Evolutionary conservation across 2,329 filamentous ascomycete species (phyloP).

Genomic region (Trichophyton schoenleinii): DNA sequence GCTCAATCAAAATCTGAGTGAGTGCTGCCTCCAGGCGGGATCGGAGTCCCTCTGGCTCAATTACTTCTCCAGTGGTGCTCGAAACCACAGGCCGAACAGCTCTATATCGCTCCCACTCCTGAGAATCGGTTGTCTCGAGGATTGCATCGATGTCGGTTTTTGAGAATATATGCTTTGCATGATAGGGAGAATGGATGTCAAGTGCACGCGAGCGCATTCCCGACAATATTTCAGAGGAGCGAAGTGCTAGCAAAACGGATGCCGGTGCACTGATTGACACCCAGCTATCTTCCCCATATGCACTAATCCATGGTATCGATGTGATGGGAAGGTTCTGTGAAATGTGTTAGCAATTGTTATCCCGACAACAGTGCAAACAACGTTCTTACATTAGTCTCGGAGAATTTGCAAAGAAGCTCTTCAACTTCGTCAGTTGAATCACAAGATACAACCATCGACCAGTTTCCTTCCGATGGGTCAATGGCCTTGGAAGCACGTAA

Average conservation of each 20-base stretch:
- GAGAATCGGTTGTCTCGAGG: background rate
- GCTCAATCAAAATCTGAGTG: background rate
- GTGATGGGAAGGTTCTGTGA: background rate
- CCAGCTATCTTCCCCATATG: background rate
- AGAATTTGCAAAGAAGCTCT: background rate
- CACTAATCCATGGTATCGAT: background rate
- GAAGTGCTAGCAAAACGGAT: background rate
- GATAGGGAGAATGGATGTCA: background rate
- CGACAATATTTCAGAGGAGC: background rate
- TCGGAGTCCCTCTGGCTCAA: background rate
- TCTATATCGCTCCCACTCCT: background rate
- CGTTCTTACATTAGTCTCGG: background rate
- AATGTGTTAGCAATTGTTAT: background rate
- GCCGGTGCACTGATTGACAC: background rate
- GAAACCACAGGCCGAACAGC: background rate
- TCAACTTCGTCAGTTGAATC: background rate
- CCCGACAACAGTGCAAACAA: too few species aligned
- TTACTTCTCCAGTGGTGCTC: background rate
- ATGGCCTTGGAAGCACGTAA: background rate
- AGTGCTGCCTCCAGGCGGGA: background rate
- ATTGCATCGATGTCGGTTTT: background rate
- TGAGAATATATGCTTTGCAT: slow-evolving; percentile 1
- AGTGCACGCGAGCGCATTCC: background rate
- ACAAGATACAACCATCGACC: slow-evolving; percentile 1
- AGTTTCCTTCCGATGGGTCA: background rate